These are phyloP conservation scores for Groenewaldozyma tartarivorans DNA, from an alignment of 805 yeast genomes.

Conservation along the genomic window DNA sequence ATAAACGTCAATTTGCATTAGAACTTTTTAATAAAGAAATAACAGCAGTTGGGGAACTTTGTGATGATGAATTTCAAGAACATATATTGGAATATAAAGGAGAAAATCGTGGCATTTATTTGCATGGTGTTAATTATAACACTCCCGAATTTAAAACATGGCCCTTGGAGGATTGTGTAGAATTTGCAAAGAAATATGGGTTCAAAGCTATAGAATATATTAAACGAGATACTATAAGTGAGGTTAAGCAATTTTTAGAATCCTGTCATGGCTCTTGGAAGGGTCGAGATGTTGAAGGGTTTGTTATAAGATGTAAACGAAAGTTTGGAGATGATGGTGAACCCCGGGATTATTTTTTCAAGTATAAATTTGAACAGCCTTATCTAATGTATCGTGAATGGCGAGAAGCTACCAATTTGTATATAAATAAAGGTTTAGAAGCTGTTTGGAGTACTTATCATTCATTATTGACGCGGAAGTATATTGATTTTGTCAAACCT, in stretches of 20 bases:
- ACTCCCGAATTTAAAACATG: conserved; percentile 52
- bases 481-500: conserved; percentile 56
- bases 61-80: conserved; percentile 91
- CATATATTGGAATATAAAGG: conserved; percentile 71
- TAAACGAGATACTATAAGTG: conserved; percentile 23
- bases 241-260: conserved; percentile 44
- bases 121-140: conserved; percentile 82
- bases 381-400: conserved; percentile 82
- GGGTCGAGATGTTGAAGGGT: conserved; percentile 78
- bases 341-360: conserved; percentile 71
- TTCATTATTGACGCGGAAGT: conserved; percentile 33
- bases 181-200: conserved; percentile 60
- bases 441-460: conserved; percentile 9
- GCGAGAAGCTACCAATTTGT: conserved; percentile 72
- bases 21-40: conserved; percentile 40
- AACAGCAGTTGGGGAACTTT: conserved; percentile 87
- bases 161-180: conserved; percentile 48
- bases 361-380: conserved; percentile 92
- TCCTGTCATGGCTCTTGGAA: conserved; percentile 61
- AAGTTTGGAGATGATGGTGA: conserved; percentile 1
- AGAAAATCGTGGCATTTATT: conserved; percentile 68
- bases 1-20: conserved; percentile 44
- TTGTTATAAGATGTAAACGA: conserved; percentile 65
- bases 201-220: conserved; percentile 51
- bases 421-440: conserved; percentile 30